Evolutionary conservation across 1,284 basidiomycete genomes (phyloP).

Genomic region (Puccinia hordei): DNA sequence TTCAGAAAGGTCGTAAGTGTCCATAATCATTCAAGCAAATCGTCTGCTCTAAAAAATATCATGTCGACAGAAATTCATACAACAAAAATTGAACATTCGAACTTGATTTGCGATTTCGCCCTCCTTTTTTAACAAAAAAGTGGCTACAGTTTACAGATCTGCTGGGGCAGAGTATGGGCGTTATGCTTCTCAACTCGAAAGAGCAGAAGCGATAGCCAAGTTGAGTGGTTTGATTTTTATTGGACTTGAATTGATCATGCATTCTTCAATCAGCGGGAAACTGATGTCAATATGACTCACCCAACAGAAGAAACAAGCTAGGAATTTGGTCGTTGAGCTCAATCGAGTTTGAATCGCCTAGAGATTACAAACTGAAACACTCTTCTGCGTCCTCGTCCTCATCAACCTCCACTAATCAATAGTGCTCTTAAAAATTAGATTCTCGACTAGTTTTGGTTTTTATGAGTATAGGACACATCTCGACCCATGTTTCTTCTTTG

Average conservation of each 20-base stretch:
- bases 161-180: conserved; percentile 41
- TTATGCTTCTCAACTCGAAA: conserved; percentile 24
- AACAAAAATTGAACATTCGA: neutral
- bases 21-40: neutral
- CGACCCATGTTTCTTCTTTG: no score
- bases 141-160: conserved; percentile 48
- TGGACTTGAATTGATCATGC: no score
- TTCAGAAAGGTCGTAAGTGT: conserved; percentile 43
- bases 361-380: conserved; percentile 37
- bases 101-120: neutral
- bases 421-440: no score
- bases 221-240: conserved; percentile 1
- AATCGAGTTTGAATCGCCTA: conserved; percentile 33
- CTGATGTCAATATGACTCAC: neutral
- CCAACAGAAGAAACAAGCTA: conserved; percentile 32
- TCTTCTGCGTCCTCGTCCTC: conserved; percentile 12
- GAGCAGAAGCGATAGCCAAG: conserved; percentile 44
- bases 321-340: conserved; percentile 43
- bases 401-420: no score
- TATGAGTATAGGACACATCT: no score
- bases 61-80: neutral
- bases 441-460: no score
- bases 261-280: neutral
- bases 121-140: neutral
- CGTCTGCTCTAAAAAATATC: no score